Evolutionary conservation across 2,329 filamentous ascomycete genomes (phyloP).

Genomic region (Volutella citrinella): DNA sequence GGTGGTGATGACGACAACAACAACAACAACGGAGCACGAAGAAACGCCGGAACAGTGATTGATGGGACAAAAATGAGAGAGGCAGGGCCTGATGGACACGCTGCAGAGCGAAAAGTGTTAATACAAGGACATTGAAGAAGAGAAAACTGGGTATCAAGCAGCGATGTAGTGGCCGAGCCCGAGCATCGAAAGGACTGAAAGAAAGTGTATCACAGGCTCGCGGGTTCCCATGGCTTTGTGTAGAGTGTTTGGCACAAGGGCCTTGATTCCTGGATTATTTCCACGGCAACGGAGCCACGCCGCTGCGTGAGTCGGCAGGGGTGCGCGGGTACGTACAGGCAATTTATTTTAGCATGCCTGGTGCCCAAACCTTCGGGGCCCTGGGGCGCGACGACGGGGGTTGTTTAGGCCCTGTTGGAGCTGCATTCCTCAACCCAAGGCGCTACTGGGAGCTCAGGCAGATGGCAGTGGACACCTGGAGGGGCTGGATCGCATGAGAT

Average conservation of each 20-base stretch:
- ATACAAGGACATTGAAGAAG: conserved; percentile 13
- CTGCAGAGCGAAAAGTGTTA: conserved; percentile 8
- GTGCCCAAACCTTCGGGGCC: too few species aligned
- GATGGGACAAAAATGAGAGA: conserved; percentile 1
- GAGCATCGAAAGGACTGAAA: conserved; percentile 3
- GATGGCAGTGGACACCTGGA: too few species aligned
- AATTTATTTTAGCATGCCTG: too few species aligned
- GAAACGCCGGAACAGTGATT: conserved; percentile 9
- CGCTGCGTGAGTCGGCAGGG: background rate
- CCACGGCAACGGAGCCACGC: conserved; percentile 12
- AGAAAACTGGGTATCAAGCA: conserved; percentile 15
- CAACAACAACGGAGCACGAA: too few species aligned
- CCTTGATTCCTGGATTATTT: conserved; percentile 5
- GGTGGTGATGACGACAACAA: conserved; percentile 13
- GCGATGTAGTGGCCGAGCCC: conserved; percentile 13
- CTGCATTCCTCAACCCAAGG: too few species aligned
- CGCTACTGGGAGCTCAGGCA: too few species aligned
- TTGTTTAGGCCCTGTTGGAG: too few species aligned
- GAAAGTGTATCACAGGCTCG: conserved; percentile 6
- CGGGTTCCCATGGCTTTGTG: conserved; percentile 8
- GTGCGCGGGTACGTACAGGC: conserved; percentile 2
- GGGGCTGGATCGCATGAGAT: too few species aligned
- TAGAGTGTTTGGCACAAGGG: background rate
- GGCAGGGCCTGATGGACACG: background rate
- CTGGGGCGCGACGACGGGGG: too few species aligned